These are phyloP conservation scores for Trichoderma erinaceum DNA, from an alignment of 495 filamentous ascomycete species.

Conservation along the genomic window DNA sequence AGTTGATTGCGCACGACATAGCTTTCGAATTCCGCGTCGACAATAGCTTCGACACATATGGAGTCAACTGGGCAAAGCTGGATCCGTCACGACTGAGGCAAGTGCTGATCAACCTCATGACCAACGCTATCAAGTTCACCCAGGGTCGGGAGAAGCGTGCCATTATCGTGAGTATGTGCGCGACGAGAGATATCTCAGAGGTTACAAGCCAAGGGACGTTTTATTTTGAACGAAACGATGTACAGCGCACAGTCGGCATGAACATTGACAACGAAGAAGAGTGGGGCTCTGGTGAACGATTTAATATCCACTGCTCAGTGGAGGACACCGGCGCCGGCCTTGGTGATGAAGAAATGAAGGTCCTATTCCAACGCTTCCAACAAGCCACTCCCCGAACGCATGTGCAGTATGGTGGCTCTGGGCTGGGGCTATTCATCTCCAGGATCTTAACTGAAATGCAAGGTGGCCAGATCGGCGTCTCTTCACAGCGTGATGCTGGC, in stretches of 20 bases:
- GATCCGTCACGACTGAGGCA: slow-evolving; percentile 75
- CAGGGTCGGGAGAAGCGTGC: slow-evolving; percentile 48
- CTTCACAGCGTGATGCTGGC: slow-evolving; percentile 62
- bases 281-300: slow-evolving; percentile 62
- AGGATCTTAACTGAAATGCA: slow-evolving; percentile 71
- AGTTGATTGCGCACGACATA: slow-evolving; percentile 67
- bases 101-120: slow-evolving; percentile 71
- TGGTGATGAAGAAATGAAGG: slow-evolving; percentile 62
- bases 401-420: slow-evolving; percentile 74
- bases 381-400: slow-evolving; percentile 73
- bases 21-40: slow-evolving; percentile 61
- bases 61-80: slow-evolving; percentile 68
- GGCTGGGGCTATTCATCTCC: slow-evolving; percentile 78
- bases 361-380: slow-evolving; percentile 75
- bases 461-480: slow-evolving; percentile 77
- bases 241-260: slow-evolving; percentile 31
- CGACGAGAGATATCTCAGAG: slow-evolving; percentile 50
- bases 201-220: slow-evolving; percentile 33
- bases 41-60: slow-evolving; percentile 54
- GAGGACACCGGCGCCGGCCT: slow-evolving; percentile 75
- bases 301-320: slow-evolving; percentile 70
- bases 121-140: slow-evolving; percentile 80
- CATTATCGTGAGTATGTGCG: slow-evolving; percentile 66
- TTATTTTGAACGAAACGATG: slow-evolving; percentile 44
- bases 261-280: slow-evolving; percentile 40